Conservation (phyloP, 371 early-diverging fungal genomes). For the Fennellomyces sp. region DNA sequence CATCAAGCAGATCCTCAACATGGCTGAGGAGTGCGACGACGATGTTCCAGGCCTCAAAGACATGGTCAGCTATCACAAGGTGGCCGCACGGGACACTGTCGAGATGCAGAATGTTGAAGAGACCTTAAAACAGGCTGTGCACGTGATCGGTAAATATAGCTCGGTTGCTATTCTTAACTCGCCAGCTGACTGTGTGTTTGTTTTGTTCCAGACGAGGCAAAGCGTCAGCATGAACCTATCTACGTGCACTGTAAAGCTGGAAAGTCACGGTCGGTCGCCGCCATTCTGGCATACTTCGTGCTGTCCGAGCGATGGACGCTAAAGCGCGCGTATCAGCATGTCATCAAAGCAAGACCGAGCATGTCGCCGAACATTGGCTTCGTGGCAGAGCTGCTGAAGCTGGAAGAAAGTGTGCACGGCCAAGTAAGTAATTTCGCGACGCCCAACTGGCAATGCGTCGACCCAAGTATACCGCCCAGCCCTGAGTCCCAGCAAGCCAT, state of each 20-base stretch:
- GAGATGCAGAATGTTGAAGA: constrained; percentile 60
- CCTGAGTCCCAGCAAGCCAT: constrained; percentile 39
- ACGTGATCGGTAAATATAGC: constrained; percentile 55
- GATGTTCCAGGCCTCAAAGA: constrained; percentile 52
- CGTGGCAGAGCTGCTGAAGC: constrained; percentile 70
- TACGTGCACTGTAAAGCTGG: constrained; percentile 91
- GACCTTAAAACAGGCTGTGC: constrained; percentile 52
- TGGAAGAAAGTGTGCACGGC: constrained; percentile 71
- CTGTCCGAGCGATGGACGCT: constrained; percentile 68
- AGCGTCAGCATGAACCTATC: constrained; percentile 57
- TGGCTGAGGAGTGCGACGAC: constrained; percentile 72
- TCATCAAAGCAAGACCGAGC: constrained; percentile 66
- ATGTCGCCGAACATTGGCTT: constrained; percentile 90
- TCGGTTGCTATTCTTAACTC: not conserved
- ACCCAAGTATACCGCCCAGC: constrained; percentile 31
- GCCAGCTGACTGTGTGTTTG: not conserved
- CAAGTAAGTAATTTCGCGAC: constrained; percentile 44
- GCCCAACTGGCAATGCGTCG: constrained; percentile 34
- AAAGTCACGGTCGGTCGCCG: constrained; percentile 79
- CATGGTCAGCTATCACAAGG: constrained; percentile 48
- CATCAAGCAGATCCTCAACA: constrained; percentile 58
- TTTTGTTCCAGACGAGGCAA: constrained; percentile 33
- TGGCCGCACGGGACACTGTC: constrained; percentile 63
- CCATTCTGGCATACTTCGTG: constrained; percentile 78
- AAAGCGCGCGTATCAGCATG: constrained; percentile 72